phyloP scores from a whole-genome alignment of 345 rosid genomes.

The Salix caprea region DNA sequence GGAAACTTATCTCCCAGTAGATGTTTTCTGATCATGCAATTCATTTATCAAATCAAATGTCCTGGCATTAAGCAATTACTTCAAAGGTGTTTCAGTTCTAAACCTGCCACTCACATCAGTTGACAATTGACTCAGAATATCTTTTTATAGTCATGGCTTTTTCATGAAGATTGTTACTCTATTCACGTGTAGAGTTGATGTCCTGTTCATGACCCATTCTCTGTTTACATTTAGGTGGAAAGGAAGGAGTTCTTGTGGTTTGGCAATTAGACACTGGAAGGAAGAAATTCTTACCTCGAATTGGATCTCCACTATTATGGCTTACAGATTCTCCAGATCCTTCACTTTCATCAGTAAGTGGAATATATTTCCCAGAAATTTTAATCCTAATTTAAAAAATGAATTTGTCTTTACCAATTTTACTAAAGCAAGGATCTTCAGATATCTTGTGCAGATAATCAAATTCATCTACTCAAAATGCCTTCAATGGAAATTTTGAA shows the following conservation, averaged over 20 bases:
- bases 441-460: slow-evolving; percentile 98
- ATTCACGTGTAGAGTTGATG: background rate
- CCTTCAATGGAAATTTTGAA: slow-evolving; percentile 83
- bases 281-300: slow-evolving; percentile 88
- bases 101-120: background rate
- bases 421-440: slow-evolving; percentile 37
- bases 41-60: background rate
- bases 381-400: background rate
- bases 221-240: slow-evolving; percentile 60
- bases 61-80: background rate
- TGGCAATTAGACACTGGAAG: slow-evolving; percentile 97
- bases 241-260: slow-evolving; percentile 95
- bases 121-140: background rate
- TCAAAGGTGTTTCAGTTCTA: background rate
- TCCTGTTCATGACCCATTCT: background rate
- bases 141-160: background rate
- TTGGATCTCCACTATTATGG: slow-evolving; percentile 83
- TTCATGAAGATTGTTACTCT: background rate
- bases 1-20: background rate
- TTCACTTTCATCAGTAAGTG: slow-evolving; percentile 78
- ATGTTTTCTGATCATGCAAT: background rate
- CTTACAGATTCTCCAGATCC: slow-evolving; percentile 75
- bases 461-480: slow-evolving; percentile 79
- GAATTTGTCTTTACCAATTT: background rate
- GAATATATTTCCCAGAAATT: background rate